Base-by-base conservation (phyloP, 2,329 filamentous ascomycete genomes). In the Fusarium haematococcum region DNA sequence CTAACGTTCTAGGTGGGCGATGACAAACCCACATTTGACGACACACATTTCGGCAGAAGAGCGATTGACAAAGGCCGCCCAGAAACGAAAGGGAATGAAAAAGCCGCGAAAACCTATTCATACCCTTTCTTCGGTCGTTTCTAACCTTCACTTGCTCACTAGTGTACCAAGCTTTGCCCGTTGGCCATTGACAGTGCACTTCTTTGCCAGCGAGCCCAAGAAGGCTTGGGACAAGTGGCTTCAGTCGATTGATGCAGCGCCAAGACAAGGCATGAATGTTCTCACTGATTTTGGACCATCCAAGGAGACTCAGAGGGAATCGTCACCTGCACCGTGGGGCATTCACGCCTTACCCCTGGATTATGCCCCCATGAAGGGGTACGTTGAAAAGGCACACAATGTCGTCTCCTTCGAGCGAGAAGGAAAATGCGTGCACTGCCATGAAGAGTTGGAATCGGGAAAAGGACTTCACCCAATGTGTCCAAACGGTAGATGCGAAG, bases 21-120 rank as follows among this genome's bases (percentile, higher is more conserved):
- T 97, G 87, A 94, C 94, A 75, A 95, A 98, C 80, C 91, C 95
- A 2, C 93, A 97, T 80, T 82, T 92, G 37, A 95, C 95, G 6
- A 86, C 93, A 37, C 95, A 97, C 80, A 95, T 98, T 67, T 88
- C 93, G 14, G 83, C 88, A 14, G 86, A 88, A 35, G 87, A 90
- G 45, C 87, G 91, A n/a, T 85, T 94, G 39, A 85, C 88, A 2
- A 79, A 87, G 57, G 82, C 89, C 77, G 89, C 84, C 0, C 81
- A 83, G 63, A 85, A 80, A 60, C 65, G 64, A 61, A 91, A 90
- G 80, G 83, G 83, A 60, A 88, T 86, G 37, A 87, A 88, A 13
- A 88, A 86, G 18, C 88, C 90, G 5, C 88, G 85, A 54, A 86
- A 90, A 33, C 91, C 92, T 9, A 82, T 84, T 3, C 86, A 88